These are phyloP conservation scores for Marasmius tenuissimus DNA, from an alignment of 1,284 basidiomycete species.

Conservation along the genomic window DNA sequence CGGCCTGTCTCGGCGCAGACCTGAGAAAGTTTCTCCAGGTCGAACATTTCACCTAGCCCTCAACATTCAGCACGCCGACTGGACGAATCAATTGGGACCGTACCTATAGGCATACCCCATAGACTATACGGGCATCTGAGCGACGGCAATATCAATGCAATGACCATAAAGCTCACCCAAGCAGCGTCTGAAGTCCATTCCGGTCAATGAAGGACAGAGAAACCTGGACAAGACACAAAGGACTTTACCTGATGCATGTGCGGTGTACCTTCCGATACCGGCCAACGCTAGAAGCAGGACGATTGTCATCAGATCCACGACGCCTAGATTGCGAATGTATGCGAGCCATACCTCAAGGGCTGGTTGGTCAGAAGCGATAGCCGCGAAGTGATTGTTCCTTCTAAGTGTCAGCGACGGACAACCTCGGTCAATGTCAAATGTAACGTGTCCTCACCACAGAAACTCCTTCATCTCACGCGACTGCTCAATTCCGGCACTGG, in stretches of 20 bases:
- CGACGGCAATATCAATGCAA: neutral
- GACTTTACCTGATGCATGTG: slow-evolving; percentile 57
- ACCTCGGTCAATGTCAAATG: neutral
- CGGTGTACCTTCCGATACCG: slow-evolving; percentile 40
- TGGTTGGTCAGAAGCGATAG: slow-evolving; percentile 74
- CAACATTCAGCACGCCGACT: slow-evolving; percentile 2
- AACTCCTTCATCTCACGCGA: slow-evolving; percentile 72
- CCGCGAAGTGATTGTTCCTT: slow-evolving; percentile 80
- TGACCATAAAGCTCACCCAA: slow-evolving; percentile 44
- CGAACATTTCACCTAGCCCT: slow-evolving; percentile 62
- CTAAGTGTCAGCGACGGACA: slow-evolving; percentile 7
- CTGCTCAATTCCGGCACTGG: slow-evolving; percentile 68
- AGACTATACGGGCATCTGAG: slow-evolving; percentile 35
- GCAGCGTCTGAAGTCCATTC: slow-evolving; percentile 44
- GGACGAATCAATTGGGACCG: slow-evolving; percentile 14
- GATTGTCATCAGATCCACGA: neutral
- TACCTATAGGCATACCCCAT: slow-evolving; percentile 74
- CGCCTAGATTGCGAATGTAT: neutral
- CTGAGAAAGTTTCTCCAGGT: slow-evolving; percentile 60
- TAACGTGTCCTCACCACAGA: slow-evolving; percentile 47
- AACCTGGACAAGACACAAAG: neutral
- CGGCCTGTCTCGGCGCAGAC: slow-evolving; percentile 55
- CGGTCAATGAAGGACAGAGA: neutral
- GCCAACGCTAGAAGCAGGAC: slow-evolving; percentile 48
- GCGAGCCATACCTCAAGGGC: slow-evolving; percentile 53